phyloP scores from a whole-genome alignment of 257 asterid species.

The Anisodus acutangulus region DNA sequence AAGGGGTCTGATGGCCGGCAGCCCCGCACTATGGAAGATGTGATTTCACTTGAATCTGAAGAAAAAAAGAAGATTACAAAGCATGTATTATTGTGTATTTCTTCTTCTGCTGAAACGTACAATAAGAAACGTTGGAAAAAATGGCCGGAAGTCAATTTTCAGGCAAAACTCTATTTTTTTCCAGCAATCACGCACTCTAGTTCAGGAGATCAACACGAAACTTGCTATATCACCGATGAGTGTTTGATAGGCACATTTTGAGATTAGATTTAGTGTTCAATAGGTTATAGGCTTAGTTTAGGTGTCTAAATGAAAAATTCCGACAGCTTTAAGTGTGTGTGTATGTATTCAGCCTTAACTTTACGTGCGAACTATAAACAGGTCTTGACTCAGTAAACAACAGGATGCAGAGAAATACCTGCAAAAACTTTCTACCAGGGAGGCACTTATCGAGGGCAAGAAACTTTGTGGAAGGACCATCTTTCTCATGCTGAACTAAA shows the following conservation, averaged over 20 bases:
- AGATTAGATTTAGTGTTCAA: neutral
- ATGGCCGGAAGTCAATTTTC: constrained; percentile 6
- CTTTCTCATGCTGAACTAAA: constrained; percentile 74
- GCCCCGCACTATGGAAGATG: neutral
- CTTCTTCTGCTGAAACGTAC: neutral
- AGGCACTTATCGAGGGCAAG: constrained; percentile 55
- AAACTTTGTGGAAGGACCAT: constrained; percentile 57
- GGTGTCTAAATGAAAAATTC: neutral
- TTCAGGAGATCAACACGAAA: neutral
- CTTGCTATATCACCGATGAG: neutral
- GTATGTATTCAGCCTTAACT: neutral
- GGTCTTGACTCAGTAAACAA: constrained; percentile 25
- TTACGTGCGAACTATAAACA: constrained; percentile 27
- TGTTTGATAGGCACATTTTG: neutral
- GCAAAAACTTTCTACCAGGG: constrained; percentile 51
- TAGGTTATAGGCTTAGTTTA: constrained; percentile 6
- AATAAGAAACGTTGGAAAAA: neutral
- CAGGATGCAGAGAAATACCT: constrained; percentile 50
- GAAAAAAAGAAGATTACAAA: neutral
- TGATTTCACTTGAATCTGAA: neutral
- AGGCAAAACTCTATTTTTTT: neutral
- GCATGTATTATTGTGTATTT: neutral
- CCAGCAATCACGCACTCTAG: neutral
- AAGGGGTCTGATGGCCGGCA: neutral
- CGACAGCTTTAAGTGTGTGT: neutral